A percentile compares a stretch with the other conserved stretches of the same genome.
phyloP scores from a whole-genome alignment of 768 basidiomycete species.

The Crucibulum laeve region DNA sequence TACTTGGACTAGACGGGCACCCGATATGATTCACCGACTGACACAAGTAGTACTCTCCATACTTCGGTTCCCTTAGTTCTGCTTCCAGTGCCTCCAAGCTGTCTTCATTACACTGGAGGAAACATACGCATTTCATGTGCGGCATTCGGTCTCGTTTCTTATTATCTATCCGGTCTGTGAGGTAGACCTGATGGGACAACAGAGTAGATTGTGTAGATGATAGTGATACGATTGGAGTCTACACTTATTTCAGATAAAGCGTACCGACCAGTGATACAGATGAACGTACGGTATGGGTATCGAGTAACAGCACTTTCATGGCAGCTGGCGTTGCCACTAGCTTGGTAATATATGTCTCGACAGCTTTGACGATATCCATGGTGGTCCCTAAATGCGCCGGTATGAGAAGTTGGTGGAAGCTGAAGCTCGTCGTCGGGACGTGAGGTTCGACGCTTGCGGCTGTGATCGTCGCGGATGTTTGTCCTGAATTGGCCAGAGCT shows the following conservation, averaged over 20 bases:
- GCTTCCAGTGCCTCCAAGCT: constrained; percentile 79
- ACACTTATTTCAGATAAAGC: constrained; percentile 6
- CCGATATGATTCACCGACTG: constrained; percentile 69
- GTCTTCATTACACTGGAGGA: constrained; percentile 78
- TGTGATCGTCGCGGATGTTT: no score
- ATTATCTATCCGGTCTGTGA: constrained; percentile 98
- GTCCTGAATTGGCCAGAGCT: no score
- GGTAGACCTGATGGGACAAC: constrained; percentile 93
- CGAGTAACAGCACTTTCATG: constrained; percentile 95
- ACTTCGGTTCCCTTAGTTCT: constrained; percentile 87
- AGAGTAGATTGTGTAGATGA: constrained; percentile 92
- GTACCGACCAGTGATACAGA: background rate
- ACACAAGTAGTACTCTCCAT: constrained; percentile 99
- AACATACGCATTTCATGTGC: constrained; percentile 97
- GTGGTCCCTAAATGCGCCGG: background rate
- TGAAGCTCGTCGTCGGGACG: no score
- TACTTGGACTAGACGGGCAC: constrained; percentile 15
- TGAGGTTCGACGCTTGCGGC: no score
- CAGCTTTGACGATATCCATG: constrained; percentile 96
- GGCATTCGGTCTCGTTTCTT: constrained; percentile 85
- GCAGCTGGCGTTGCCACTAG: constrained; percentile 79
- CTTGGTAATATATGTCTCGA: constrained; percentile 90
- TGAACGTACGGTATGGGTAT: constrained; percentile 82
- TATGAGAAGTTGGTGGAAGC: background rate
- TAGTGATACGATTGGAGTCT: constrained; percentile 95